Base-by-base conservation (phyloP, 352 stramenopile genomes). In the Pythium guiyangense region DNA sequence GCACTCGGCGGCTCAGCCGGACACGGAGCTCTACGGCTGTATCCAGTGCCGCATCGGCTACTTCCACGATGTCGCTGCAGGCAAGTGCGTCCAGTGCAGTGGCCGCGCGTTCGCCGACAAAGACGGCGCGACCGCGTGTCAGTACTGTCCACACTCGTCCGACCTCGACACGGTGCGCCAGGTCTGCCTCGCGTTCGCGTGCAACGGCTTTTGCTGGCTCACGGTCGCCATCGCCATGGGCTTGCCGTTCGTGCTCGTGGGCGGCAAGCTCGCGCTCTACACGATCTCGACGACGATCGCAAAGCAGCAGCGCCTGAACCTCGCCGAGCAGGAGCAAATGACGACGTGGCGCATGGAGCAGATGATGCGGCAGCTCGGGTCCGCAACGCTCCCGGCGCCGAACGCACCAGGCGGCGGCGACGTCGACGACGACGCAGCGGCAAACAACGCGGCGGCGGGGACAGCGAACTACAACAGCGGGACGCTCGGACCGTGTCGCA, bases 341-440 rank as follows among this genome's bases (percentile, higher is more conserved):
- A 83, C 81, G 22, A 74, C 79, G 49, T 89, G 79, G 79, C 66
- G 79, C 14, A 79, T 89, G 65, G 79, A 72, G 12, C 62, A 85
- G 20, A 75, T 89, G 63, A 76, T 85, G 63, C 73, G 76, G 10
- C 74, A 86, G 29, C 47, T 88, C n/a, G 67, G 61, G 14, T 59
- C 67, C 0, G 66, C 57, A 8, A 47, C 45, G 34, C 54, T 45
- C 4, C 29, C 37, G 4, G 37, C 12, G 12, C 22, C 42, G 42
- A 15, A 26, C 42, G 42, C 42, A 26, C 14, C 17, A 4, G 42
- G 14, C 18, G 40, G 10, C 40, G 12, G 6, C 17, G 42, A 46
- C 18, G 17, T 67, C 26, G 65, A 66, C 10, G 56, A 59, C 18
- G 49, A 67, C 42, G 15, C 42, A 9, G 12, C 39, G 17, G 42